phyloP scores from a whole-genome alignment of 2,329 filamentous ascomycete species.

The Emergomyces pasteurianus region DNA sequence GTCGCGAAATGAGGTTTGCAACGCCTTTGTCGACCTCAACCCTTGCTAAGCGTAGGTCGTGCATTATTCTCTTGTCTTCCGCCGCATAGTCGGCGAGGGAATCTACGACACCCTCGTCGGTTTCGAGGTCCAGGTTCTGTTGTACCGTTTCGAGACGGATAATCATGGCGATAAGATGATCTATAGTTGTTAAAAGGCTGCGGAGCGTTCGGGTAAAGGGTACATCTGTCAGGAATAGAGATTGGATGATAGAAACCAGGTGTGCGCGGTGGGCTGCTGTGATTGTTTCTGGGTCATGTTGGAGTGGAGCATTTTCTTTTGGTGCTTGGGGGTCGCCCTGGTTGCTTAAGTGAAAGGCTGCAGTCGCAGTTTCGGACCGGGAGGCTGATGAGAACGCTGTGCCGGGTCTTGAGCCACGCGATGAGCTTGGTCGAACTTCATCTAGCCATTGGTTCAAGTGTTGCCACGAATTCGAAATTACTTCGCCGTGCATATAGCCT shows the following conservation, averaged over 20 bases:
- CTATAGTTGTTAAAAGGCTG: slow-evolving; percentile 43
- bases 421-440: slow-evolving; percentile 22
- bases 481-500: slow-evolving; percentile 78
- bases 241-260: slow-evolving; percentile 49
- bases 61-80: slow-evolving; percentile 58
- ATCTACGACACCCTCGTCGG: slow-evolving; percentile 70
- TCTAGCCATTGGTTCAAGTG: slow-evolving; percentile 67
- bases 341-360: slow-evolving; percentile 5
- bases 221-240: slow-evolving; percentile 32
- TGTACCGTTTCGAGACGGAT: slow-evolving; percentile 66
- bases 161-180: slow-evolving; percentile 67
- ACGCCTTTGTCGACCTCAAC: slow-evolving; percentile 55
- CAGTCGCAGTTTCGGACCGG: background rate
- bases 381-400: slow-evolving; percentile 21
- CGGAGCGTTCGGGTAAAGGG: slow-evolving; percentile 30
- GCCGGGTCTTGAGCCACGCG: slow-evolving; percentile 26
- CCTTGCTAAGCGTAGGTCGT: slow-evolving; percentile 53
- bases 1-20: slow-evolving; percentile 44
- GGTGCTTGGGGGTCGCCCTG: slow-evolving; percentile 9
- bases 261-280: slow-evolving; percentile 69
- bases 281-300: slow-evolving; percentile 74
- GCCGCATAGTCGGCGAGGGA: slow-evolving; percentile 57
- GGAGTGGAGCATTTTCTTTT: slow-evolving; percentile 17
- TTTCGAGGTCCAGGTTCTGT: slow-evolving; percentile 65
- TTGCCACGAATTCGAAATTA: slow-evolving; percentile 69